Evolutionary conservation across 1,284 basidiomycete species (phyloP), one percentile per base, ranked within the genome.

Genomic region (Trametes polyzona): DNA sequence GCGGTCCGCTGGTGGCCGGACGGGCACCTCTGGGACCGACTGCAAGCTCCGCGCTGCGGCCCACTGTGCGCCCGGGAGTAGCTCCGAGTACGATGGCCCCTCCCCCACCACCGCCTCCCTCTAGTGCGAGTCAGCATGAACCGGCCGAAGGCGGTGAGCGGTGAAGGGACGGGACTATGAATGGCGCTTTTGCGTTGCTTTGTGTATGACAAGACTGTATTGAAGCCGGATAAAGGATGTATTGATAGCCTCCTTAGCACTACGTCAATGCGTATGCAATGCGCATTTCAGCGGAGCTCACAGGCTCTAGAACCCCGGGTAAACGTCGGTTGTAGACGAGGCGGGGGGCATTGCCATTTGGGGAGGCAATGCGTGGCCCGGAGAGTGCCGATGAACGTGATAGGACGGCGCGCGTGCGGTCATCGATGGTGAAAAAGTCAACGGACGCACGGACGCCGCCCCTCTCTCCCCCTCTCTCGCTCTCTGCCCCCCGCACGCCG

Each of bases 361-460:
- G n/a, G 58, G 61, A 16, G 6, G 8, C 10, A 23, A 24, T 29
- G 57, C 53, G 49, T 52, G 61, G 54, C 42, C 41, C 57, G 64
- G 62, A 11, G 35, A 37, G 35, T 41, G 39, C 61, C 62, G 61
- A 37, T 37, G 40, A 44, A 52, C 57, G 62, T 58, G 62, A 61
- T 63, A 60, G 62, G 62, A 53, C 42, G 47, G 30, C 12, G 46
- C 35, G 17, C 29, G 19, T 24, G 47, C 35, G 48, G 55, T 58
- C 55, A 67, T 67, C 66, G 66, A 67, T 67, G 64, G 55, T 60
- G 59, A 66, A 63, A 59, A 58, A 57, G 47, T 59, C 52, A 55
- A 54, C 44, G 33, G 52, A 37, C 43, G 39, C 53, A 55, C 27
- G 32, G 51, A 30, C 44, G 43, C 43, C 49, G 35, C 55, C 40